phyloP scores from a whole-genome alignment of 2,329 filamentous ascomycete genomes.

The Xylaria sp. region DNA sequence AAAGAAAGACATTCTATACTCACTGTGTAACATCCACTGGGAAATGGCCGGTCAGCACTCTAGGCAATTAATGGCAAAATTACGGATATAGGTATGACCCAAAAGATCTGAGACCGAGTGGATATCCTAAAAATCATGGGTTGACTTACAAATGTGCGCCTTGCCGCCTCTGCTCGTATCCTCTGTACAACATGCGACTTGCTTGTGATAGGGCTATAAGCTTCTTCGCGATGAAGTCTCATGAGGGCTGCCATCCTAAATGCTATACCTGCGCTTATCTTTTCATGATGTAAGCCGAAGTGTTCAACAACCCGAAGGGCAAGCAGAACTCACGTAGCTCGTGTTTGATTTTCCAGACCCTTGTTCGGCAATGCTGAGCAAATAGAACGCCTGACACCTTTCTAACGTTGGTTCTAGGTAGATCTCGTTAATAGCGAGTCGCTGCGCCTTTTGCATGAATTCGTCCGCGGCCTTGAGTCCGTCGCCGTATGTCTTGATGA shows the following conservation, averaged over 20 bases:
- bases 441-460: slow-evolving; percentile 62
- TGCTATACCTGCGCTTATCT: slow-evolving; percentile 67
- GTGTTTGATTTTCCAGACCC: slow-evolving; percentile 63
- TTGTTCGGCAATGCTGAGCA: slow-evolving; percentile 68
- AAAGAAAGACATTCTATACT: slow-evolving; percentile 32
- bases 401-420: slow-evolving; percentile 64
- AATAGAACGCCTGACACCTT: slow-evolving; percentile 67
- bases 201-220: slow-evolving; percentile 55
- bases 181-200: slow-evolving; percentile 57
- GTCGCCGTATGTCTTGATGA: slow-evolving; percentile 60
- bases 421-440: slow-evolving; percentile 59
- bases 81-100: background rate
- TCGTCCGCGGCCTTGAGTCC: slow-evolving; percentile 62
- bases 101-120: background rate
- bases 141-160: slow-evolving; percentile 62
- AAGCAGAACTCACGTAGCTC: slow-evolving; percentile 59
- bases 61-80: background rate
- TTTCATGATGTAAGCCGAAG: slow-evolving; percentile 36
- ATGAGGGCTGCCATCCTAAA: slow-evolving; percentile 66
- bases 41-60: slow-evolving; percentile 16
- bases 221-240: slow-evolving; percentile 65
- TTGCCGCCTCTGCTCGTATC: slow-evolving; percentile 64
- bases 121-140: background rate
- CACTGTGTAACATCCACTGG: slow-evolving; percentile 68
- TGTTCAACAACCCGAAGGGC: background rate